A percentile compares a stretch with the other conserved stretches of the same genome.
phyloP scores from a whole-genome alignment of 345 rosid genomes.

The Eucalyptus albens region DNA sequence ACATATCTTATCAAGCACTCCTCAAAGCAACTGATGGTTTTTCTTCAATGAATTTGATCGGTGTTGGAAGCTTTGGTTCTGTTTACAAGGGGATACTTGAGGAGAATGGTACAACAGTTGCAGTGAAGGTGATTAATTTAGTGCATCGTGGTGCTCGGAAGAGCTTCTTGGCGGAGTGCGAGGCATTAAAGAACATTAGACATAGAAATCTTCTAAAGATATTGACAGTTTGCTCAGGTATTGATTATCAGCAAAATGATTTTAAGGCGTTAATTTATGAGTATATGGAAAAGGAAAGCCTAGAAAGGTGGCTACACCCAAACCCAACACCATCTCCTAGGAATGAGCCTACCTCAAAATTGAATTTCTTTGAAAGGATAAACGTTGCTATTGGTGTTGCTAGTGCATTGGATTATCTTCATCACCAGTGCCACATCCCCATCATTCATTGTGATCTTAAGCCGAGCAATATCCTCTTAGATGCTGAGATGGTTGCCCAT shows the following conservation, averaged over 20 bases:
- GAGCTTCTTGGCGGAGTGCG: not conserved
- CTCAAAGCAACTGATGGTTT: not conserved
- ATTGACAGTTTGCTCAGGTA: not conserved
- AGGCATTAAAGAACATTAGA: not conserved
- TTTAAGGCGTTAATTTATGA: not conserved
- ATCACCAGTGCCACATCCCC: not conserved
- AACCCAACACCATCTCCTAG: rapidly evolving
- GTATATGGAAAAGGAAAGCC: not conserved
- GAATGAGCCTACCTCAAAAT: rapidly evolving
- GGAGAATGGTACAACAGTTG: rapidly evolving
- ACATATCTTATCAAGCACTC: not conserved
- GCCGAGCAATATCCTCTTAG: not conserved
- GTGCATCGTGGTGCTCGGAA: rapidly evolving
- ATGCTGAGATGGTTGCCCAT: not conserved
- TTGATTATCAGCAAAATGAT: not conserved
- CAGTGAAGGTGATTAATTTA: too few relatives aligned
- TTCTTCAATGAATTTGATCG: not conserved
- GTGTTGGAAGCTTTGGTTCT: not conserved
- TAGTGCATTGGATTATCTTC: not conserved
- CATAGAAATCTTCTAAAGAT: not conserved
- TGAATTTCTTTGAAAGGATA: not conserved
- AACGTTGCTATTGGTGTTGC: not conserved
- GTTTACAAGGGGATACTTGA: not conserved
- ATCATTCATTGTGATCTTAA: not conserved
- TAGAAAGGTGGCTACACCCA: not conserved